These are phyloP conservation scores for Pseudoturritis turrita DNA, from an alignment of 345 rosid genomes.

Conservation along the genomic window DNA sequence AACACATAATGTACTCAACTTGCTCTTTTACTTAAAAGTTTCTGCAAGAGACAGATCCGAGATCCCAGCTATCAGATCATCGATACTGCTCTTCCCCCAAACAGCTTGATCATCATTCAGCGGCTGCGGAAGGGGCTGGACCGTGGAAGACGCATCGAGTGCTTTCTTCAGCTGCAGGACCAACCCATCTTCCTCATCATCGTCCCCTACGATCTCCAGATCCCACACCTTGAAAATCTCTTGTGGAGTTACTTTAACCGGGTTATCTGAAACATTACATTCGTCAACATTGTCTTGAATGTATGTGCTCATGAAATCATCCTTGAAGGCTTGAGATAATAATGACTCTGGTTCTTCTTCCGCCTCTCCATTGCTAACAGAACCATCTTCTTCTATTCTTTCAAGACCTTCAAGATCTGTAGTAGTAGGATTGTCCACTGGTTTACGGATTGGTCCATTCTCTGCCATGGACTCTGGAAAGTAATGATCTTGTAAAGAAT, in stretches of 20 bases:
- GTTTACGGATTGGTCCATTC: slow-evolving; percentile 9
- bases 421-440: background rate
- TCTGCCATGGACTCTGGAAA: slow-evolving; percentile 33
- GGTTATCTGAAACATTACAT: slow-evolving; percentile 6
- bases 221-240: slow-evolving; percentile 78
- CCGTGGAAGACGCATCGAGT: slow-evolving; percentile 27
- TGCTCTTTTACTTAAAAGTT: slow-evolving; percentile 13
- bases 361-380: background rate
- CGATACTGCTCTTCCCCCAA: slow-evolving; percentile 32
- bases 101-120: slow-evolving; percentile 26
- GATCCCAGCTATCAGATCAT: slow-evolving; percentile 45
- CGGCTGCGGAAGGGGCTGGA: slow-evolving; percentile 10
- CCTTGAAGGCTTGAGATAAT: slow-evolving; percentile 17
- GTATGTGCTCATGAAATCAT: slow-evolving; percentile 29
- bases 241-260: background rate
- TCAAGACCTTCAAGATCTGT: slow-evolving; percentile 9
- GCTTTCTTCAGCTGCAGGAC: slow-evolving; percentile 46
- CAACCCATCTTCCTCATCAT: slow-evolving; percentile 56
- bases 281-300: background rate
- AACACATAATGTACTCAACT: background rate
- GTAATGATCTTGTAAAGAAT: slow-evolving; percentile 24
- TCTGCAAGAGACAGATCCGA: slow-evolving; percentile 48
- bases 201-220: slow-evolving; percentile 43
- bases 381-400: background rate
- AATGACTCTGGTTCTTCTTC: slow-evolving; percentile 1